phyloP scores from a whole-genome alignment of 2,329 filamentous ascomycete genomes.

The Trichoderma sp. region DNA sequence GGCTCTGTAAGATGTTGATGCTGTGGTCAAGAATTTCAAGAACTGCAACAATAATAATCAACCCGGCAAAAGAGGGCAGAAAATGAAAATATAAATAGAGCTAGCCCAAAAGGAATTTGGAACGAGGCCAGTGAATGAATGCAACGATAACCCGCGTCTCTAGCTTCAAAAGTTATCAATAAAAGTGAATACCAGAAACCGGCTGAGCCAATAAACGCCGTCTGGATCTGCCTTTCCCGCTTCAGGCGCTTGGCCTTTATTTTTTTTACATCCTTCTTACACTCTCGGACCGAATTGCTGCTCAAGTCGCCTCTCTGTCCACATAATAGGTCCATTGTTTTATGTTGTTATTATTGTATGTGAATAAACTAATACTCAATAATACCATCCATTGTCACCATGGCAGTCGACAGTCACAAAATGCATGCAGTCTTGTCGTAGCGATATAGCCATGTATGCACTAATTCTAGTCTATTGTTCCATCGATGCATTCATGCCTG shows the following conservation, averaged over 20 bases:
- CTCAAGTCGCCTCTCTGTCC: not conserved
- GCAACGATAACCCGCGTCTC: not conserved
- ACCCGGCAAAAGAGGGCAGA: not conserved
- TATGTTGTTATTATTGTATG: not conserved
- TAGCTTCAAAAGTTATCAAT: constrained; percentile 9
- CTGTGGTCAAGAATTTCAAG: not conserved
- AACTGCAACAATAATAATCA: not conserved
- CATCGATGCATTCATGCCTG: not conserved
- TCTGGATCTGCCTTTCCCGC: not conserved
- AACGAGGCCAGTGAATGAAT: not conserved
- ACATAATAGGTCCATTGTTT: not conserved
- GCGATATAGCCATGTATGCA: not conserved
- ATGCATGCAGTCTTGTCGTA: not conserved
- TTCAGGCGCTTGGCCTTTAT: not conserved
- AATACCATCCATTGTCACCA: not conserved
- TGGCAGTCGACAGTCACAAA: not conserved
- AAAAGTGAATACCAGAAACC: constrained; percentile 12
- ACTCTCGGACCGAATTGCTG: not conserved
- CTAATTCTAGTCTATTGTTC: not conserved
- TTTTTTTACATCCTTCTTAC: not conserved
- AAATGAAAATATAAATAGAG: not conserved
- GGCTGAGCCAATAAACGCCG: constrained; percentile 4
- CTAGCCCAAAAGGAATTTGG: not conserved
- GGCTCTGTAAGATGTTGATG: not conserved
- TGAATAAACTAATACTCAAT: not conserved